Conservation (phyloP, 345 rosid genomes). For the Eucalyptus brandiana region DNA sequence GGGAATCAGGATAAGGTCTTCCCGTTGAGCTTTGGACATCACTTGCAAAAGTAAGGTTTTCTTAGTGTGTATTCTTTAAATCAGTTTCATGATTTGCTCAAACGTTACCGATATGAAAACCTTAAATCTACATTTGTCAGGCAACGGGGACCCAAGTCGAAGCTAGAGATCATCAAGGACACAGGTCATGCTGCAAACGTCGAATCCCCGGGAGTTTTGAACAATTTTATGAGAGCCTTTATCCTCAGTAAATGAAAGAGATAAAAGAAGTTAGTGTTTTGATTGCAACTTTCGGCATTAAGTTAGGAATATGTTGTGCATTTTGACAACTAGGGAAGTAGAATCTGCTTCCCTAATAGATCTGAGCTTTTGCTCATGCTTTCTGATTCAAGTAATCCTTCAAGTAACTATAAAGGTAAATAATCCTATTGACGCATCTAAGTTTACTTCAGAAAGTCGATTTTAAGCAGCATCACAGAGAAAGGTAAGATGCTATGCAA, state of each 20-base stretch:
- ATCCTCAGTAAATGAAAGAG: conserved; percentile 1
- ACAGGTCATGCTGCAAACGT: conserved; percentile 60
- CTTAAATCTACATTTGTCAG: too few relatives aligned
- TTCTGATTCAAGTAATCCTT: background rate
- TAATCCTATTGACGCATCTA: background rate
- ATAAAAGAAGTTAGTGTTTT: background rate
- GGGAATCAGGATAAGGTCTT: conserved; percentile 58
- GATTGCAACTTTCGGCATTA: background rate
- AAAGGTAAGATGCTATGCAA: background rate
- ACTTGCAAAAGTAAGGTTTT: conserved; percentile 34
- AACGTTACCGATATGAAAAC: background rate
- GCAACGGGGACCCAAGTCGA: conserved; percentile 41
- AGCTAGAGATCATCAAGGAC: conserved; percentile 52
- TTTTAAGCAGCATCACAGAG: background rate
- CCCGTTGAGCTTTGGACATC: conserved; percentile 43
- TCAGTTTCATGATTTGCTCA: background rate
- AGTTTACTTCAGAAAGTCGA: background rate
- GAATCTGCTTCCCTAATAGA: background rate
- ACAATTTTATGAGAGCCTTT: conserved; percentile 38
- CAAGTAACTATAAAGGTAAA: background rate
- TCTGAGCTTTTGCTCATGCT: background rate
- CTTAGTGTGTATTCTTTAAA: background rate
- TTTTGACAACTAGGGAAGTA: background rate
- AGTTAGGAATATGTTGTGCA: background rate
- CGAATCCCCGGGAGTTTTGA: conserved; percentile 38